These are phyloP conservation scores for Colletotrichum brevisporum DNA, from an alignment of 2,329 filamentous ascomycete species.

Conservation along the genomic window DNA sequence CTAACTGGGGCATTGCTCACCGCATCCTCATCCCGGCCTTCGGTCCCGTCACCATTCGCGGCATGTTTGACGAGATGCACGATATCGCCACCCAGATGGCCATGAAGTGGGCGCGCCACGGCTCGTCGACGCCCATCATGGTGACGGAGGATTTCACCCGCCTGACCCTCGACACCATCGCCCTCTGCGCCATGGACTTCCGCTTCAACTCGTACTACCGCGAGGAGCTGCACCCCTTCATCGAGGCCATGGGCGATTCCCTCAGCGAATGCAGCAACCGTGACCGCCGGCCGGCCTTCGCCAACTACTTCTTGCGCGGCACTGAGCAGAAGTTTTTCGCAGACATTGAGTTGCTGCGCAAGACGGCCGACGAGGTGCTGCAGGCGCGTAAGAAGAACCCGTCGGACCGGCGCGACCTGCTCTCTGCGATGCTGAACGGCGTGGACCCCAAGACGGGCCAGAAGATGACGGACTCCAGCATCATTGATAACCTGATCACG, in stretches of 20 bases:
- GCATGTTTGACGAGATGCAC: slow-evolving; percentile 68
- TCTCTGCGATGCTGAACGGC: slow-evolving; percentile 77
- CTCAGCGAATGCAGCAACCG: slow-evolving; percentile 68
- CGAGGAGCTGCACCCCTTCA: slow-evolving; percentile 51
- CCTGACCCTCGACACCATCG: slow-evolving; percentile 73
- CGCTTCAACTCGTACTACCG: slow-evolving; percentile 75
- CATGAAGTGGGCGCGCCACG: slow-evolving; percentile 67
- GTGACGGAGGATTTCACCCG: slow-evolving; percentile 73
- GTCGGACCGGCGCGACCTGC: slow-evolving; percentile 67
- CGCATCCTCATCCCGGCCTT: slow-evolving; percentile 77
- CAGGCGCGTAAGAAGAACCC: slow-evolving; percentile 69
- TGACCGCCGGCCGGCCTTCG: slow-evolving; percentile 60
- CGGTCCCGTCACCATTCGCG: slow-evolving; percentile 75
- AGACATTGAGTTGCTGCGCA: slow-evolving; percentile 66
- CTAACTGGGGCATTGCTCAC: slow-evolving; percentile 68
- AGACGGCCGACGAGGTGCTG: slow-evolving; percentile 71
- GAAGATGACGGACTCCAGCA: slow-evolving; percentile 69
- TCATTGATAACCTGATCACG: slow-evolving; percentile 77
- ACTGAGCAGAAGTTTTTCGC: slow-evolving; percentile 60
- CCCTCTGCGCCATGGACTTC: slow-evolving; percentile 70
- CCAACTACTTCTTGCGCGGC: slow-evolving; percentile 60
- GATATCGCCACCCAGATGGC: slow-evolving; percentile 67
- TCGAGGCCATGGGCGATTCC: slow-evolving; percentile 72
- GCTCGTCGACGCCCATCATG: slow-evolving; percentile 60
- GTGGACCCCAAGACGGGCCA: slow-evolving; percentile 75